Conservation (phyloP, 139 green algal species). For the Eudorina sp. region DNA sequence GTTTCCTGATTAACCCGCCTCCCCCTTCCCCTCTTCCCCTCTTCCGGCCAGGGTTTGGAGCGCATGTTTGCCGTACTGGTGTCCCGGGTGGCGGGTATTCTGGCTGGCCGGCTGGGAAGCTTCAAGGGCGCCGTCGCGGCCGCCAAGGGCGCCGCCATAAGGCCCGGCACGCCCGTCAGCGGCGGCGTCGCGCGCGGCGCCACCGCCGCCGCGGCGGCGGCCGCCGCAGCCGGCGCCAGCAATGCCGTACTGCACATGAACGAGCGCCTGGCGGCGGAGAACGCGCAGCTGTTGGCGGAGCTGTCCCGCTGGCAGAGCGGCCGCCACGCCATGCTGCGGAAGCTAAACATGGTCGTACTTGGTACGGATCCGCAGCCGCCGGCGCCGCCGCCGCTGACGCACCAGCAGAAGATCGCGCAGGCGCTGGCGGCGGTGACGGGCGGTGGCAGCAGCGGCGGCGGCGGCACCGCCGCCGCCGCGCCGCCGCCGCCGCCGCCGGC, state of each 20-base stretch:
- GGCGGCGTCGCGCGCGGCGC: neutral
- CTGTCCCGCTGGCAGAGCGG: slow-evolving; percentile 54
- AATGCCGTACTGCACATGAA: slow-evolving; percentile 59
- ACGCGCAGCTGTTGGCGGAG: slow-evolving; percentile 59
- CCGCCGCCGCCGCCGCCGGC: neutral
- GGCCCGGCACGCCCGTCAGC: slow-evolving; percentile 11
- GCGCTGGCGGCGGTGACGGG: slow-evolving; percentile 34
- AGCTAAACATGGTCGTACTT: slow-evolving; percentile 25
- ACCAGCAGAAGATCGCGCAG: slow-evolving; percentile 31
- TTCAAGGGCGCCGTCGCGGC: neutral
- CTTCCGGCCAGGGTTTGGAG: slow-evolving; percentile 38
- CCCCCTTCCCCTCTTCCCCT: too few species aligned
- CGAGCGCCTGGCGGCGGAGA: slow-evolving; percentile 58
- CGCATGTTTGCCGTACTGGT: slow-evolving; percentile 38
- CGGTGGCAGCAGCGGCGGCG: neutral
- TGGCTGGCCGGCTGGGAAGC: slow-evolving; percentile 19
- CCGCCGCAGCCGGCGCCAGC: neutral
- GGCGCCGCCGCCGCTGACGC: slow-evolving; percentile 15
- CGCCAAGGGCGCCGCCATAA: neutral
- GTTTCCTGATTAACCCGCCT: too few species aligned
- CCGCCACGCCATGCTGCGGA: slow-evolving; percentile 53
- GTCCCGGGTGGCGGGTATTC: slow-evolving; percentile 25
- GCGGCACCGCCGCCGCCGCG: neutral
- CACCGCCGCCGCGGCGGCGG: slow-evolving; percentile 25
- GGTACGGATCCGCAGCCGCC: slow-evolving; percentile 11